These are phyloP conservation scores for Nicotiana noctiflora DNA, from an alignment of 257 asterid genomes.

Conservation along the genomic window DNA sequence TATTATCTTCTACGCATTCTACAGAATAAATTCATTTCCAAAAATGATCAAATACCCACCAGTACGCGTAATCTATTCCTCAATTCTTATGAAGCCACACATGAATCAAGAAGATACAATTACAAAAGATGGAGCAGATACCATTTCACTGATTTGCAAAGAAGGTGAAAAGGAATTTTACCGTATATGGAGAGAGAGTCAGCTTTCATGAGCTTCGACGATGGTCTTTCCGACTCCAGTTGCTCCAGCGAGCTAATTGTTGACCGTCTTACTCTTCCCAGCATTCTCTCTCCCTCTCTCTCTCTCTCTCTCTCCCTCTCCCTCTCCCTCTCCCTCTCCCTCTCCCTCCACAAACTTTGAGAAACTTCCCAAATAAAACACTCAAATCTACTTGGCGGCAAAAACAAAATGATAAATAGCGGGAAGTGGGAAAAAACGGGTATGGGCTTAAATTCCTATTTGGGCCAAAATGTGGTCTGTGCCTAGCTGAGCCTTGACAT, in stretches of 20 bases:
- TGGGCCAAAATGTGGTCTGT: not conserved
- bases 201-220: constrained; percentile 54
- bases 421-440: not conserved
- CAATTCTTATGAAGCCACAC: not conserved
- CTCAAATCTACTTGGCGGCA: not conserved
- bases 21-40: not conserved
- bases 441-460: not conserved
- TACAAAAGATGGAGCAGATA: not conserved
- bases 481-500: not conserved
- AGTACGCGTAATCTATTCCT: not conserved
- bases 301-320: constrained; percentile 11
- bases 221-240: constrained; percentile 55
- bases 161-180: constrained; percentile 1
- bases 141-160: not conserved
- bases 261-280: constrained; percentile 61
- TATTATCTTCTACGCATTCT: not conserved
- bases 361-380: not conserved
- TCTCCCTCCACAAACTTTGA: not conserved
- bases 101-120: not conserved
- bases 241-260: constrained; percentile 47
- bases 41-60: not conserved
- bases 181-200: constrained; percentile 84
- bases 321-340: not conserved
- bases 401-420: not conserved
- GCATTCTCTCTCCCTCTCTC: constrained; percentile 21